phyloP scores from a whole-genome alignment of 768 basidiomycete species.

The Boletus vinaceobasis region DNA sequence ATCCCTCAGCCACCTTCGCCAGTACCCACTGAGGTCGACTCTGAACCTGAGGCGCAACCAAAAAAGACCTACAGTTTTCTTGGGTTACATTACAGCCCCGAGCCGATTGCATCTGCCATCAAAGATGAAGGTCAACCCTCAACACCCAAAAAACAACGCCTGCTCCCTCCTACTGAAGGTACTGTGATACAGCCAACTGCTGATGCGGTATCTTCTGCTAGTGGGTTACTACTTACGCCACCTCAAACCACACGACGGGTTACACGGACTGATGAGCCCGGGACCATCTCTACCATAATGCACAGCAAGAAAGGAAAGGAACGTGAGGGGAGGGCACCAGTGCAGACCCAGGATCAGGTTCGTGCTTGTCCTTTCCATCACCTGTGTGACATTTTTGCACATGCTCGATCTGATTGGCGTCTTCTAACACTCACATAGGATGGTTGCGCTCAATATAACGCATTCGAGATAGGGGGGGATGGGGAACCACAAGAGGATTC shows the following conservation, averaged over 20 bases:
- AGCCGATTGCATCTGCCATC: not conserved
- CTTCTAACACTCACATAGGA: slow-evolving; percentile 3
- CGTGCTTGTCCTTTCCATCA: slow-evolving; percentile 4
- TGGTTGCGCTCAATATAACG: not conserved
- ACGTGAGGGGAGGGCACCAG: slow-evolving; percentile 10
- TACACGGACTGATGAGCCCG: not conserved
- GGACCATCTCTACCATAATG: not conserved
- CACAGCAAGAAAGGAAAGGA: slow-evolving; percentile 28
- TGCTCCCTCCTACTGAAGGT: not conserved
- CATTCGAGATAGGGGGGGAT: not conserved
- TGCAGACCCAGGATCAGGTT: slow-evolving; percentile 9
- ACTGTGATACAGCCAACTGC: not conserved
- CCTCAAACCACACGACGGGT: slow-evolving; percentile 23
- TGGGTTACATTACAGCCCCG: slow-evolving; percentile 19
- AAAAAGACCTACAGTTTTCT: slow-evolving; percentile 23
- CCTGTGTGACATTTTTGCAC: not conserved
- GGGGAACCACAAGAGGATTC: slow-evolving; percentile 7
- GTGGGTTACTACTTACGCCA: slow-evolving; percentile 22
- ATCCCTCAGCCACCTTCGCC: slow-evolving; percentile 26
- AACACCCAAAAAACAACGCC: slow-evolving; percentile 24
- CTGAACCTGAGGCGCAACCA: slow-evolving; percentile 13
- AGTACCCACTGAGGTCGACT: slow-evolving; percentile 23
- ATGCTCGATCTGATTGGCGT: not conserved
- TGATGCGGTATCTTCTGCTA: not conserved
- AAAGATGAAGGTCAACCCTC: slow-evolving; percentile 18